phyloP scores from a whole-genome alignment of 129 eudicot species.

The Arctium minus region DNA sequence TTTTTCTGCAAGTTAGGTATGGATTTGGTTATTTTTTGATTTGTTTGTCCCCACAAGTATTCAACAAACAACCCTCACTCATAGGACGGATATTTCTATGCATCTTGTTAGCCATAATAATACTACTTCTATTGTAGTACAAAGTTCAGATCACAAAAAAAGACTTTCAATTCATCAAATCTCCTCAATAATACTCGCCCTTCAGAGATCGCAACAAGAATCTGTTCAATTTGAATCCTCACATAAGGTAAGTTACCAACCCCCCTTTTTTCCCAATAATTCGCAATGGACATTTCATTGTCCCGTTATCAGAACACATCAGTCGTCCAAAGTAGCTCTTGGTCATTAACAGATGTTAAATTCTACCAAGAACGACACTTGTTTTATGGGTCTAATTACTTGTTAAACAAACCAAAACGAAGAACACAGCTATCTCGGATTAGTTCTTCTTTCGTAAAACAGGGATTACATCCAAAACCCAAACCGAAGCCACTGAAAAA shows the following conservation, averaged over 20 bases:
- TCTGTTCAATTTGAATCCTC: not conserved
- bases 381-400: conserved; percentile 10
- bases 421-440: conserved; percentile 25
- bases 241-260: conserved; percentile 15
- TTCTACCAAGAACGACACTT: conserved; percentile 8
- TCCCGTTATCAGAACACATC: conserved; percentile 29
- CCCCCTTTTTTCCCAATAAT: not conserved
- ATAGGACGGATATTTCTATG: conserved; percentile 33
- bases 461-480: conserved; percentile 54
- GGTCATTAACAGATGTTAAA: conserved; percentile 8
- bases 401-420: conserved; percentile 20
- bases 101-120: not conserved
- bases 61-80: conserved; percentile 2
- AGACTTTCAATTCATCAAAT: not conserved
- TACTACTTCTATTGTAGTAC: not conserved
- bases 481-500: conserved; percentile 35
- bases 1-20: no score
- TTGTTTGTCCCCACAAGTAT: no score
- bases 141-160: not conserved
- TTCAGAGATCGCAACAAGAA: not conserved
- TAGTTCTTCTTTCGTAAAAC: conserved; percentile 39
- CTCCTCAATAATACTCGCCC: conserved; percentile 2
- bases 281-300: conserved; percentile 45
- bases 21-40: not conserved
- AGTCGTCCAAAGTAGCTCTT: conserved; percentile 29